Conservation (phyloP, 75 land plant species). For the Picea sitchensis region DNA sequence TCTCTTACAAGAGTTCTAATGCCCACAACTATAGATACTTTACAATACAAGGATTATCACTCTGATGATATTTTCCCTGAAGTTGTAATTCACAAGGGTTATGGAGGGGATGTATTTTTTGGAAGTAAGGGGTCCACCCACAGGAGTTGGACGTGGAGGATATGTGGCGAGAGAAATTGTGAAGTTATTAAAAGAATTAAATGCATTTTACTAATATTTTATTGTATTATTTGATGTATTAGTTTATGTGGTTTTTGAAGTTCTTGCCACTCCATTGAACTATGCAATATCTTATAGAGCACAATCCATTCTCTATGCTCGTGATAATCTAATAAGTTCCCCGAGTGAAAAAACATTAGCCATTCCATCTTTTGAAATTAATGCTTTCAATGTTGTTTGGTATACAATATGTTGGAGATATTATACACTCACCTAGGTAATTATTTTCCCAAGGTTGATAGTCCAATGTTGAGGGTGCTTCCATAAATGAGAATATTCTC, state of each 20-base stretch:
- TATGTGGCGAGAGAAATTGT: neutral
- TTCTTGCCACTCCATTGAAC: neutral
- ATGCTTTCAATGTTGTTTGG: no score
- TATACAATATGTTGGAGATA: no score
- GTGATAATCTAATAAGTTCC: no score
- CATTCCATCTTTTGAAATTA: no score
- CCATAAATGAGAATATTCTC: no score
- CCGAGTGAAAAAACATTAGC: no score
- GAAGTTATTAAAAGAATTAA: constrained; percentile 1
- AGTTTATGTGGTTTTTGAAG: neutral
- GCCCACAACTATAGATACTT: constrained; percentile 10
- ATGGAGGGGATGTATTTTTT: neutral
- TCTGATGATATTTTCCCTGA: neutral
- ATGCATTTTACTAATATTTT: neutral
- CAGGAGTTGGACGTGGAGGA: neutral
- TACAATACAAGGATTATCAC: constrained; percentile 7
- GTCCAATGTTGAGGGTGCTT: no score
- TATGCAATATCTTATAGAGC: no score
- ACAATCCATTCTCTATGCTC: no score
- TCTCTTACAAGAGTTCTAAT: constrained; percentile 10
- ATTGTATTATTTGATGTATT: constrained; percentile 7
- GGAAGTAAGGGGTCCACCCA: neutral
- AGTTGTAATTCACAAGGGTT: constrained; percentile 8
- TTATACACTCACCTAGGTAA: no score
- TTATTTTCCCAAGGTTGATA: no score